A percentile compares a stretch with the other conserved stretches of the same genome.
phyloP scores from a whole-genome alignment of 2,329 filamentous ascomycete species.

The Aureobasidium melanogenum region DNA sequence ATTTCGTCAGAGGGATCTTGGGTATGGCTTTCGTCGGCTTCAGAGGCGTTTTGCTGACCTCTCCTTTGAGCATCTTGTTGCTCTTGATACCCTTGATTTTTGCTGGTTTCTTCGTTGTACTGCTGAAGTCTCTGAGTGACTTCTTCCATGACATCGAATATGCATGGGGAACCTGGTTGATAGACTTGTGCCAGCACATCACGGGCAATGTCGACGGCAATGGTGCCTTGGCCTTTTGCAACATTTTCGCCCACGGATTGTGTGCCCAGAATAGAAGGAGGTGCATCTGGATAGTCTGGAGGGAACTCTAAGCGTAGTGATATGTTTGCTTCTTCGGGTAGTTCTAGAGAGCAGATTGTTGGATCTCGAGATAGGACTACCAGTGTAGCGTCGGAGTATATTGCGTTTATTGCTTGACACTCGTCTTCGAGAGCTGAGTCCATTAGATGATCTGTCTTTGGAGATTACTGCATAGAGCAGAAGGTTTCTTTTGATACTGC shows the following conservation, averaged over 20 bases:
- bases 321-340: conserved; percentile 54
- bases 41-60: conserved; percentile 19
- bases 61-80: conserved; percentile 23
- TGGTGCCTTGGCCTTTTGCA: conserved; percentile 60
- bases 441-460: neutral
- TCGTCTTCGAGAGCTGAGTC: conserved; percentile 52
- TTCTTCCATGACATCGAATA: conserved; percentile 82
- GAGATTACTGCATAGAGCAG: neutral
- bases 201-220: conserved; percentile 60
- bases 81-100: conserved; percentile 17
- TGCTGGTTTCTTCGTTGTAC: conserved; percentile 16
- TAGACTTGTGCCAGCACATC: conserved; percentile 60
- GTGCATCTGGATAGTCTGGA: conserved; percentile 60
- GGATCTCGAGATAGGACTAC: conserved; percentile 12
- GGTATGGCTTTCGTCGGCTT: neutral
- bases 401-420: conserved; percentile 73
- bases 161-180: conserved; percentile 65
- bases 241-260: conserved; percentile 64
- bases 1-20: conserved; percentile 24
- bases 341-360: conserved; percentile 51
- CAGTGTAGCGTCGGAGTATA: conserved; percentile 64
- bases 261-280: conserved; percentile 66
- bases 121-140: conserved; percentile 25
- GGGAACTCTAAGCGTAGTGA: conserved; percentile 59
- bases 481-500: neutral